Evolutionary conservation across 169 alveolate species (phyloP).

Genomic region (Fabrea salina): DNA sequence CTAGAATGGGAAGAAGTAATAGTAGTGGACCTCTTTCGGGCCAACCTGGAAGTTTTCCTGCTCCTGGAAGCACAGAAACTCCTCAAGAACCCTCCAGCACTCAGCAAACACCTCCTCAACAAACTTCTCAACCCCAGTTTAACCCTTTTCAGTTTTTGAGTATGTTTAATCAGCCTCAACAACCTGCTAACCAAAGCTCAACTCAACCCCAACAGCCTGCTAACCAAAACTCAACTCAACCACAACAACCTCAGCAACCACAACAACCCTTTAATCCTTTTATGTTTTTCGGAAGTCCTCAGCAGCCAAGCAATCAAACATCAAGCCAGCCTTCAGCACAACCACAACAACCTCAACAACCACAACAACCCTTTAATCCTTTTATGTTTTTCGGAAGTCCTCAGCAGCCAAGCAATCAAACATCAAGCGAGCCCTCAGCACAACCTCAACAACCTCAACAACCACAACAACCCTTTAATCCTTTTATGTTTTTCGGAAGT

Average conservation of each 20-base stretch:
- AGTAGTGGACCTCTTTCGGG: constrained; percentile 24
- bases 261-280: no score
- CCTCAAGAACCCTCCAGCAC: neutral
- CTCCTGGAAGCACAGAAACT: constrained; percentile 8
- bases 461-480: neutral
- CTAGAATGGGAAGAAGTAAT: neutral
- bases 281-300: no score
- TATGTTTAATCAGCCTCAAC: no score
- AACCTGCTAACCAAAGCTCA: no score
- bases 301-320: no score
- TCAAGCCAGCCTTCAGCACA: no score
- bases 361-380: neutral
- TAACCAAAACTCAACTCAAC: no score
- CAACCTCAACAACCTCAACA: neutral
- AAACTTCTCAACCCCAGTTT: neutral
- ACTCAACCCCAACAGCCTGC: no score
- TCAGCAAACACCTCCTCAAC: neutral
- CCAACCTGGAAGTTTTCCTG: constrained; percentile 6
- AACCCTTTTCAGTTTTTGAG: no score
- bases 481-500: neutral
- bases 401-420: neutral
- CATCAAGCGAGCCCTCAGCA: neutral
- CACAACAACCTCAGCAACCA: no score
- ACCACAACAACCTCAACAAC: no score
- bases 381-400: no score